A percentile compares a stretch with the other conserved stretches of the same genome.
These are phyloP conservation scores for Vitis rotundifolia DNA, from an alignment of 164 flowering plant species.

Conservation along the genomic window DNA sequence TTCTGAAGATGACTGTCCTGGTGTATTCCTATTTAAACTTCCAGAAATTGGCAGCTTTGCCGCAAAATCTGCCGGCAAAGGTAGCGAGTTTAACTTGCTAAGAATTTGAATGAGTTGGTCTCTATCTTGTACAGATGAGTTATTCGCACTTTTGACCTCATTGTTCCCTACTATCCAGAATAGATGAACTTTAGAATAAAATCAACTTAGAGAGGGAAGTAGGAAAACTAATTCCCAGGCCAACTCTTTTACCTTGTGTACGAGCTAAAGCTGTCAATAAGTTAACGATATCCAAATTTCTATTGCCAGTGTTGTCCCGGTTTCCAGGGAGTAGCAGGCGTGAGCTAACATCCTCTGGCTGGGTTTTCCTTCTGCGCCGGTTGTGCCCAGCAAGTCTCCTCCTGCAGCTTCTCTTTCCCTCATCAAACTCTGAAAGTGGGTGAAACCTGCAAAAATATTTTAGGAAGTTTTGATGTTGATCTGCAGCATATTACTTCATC, in stretches of 20 bases:
- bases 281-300: slow-evolving; percentile 66
- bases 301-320: slow-evolving; percentile 30
- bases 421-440: slow-evolving; percentile 84
- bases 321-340: slow-evolving; percentile 37
- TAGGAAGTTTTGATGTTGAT: neutral
- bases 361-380: slow-evolving; percentile 83
- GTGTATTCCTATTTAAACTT: slow-evolving; percentile 26
- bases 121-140: slow-evolving; percentile 41
- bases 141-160: slow-evolving; percentile 30
- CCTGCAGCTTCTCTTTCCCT: slow-evolving; percentile 95
- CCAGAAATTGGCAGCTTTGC: slow-evolving; percentile 42
- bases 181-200: neutral
- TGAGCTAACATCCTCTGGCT: slow-evolving; percentile 69
- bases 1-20: slow-evolving; percentile 32
- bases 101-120: slow-evolving; percentile 76
- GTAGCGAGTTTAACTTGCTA: slow-evolving; percentile 61
- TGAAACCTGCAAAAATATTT: slow-evolving; percentile 63
- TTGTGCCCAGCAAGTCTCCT: slow-evolving; percentile 95
- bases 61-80: slow-evolving; percentile 46
- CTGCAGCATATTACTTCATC: too few species aligned
- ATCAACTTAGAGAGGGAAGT: neutral
- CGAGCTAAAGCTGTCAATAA: slow-evolving; percentile 60
- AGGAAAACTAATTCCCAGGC: neutral
- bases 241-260: slow-evolving; percentile 55
- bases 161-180: slow-evolving; percentile 39